These are phyloP conservation scores for Candida frijolesensis DNA, from an alignment of 1,139 yeast genomes.

Conservation along the genomic window DNA sequence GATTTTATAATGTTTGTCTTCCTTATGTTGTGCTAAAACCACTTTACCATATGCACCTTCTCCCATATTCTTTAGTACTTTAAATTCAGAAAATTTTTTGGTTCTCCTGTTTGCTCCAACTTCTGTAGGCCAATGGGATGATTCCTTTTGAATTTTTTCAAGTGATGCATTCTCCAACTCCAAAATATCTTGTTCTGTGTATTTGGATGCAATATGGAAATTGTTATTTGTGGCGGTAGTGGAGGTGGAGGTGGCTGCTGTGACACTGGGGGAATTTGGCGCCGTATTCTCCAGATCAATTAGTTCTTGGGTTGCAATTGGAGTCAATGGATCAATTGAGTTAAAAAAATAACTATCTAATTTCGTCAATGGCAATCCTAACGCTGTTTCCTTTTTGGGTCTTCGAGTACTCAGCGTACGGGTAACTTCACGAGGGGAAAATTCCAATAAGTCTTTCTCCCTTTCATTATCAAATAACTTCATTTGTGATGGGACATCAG, in stretches of 20 bases:
- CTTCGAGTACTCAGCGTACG: conserved; percentile 41
- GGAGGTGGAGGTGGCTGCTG: too few species aligned
- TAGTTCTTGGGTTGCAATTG: conserved; percentile 2
- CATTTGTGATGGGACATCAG: conserved; percentile 56
- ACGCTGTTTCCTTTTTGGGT: conserved; percentile 29
- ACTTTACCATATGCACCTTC: conserved; percentile 98
- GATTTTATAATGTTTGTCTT: conserved; percentile 63
- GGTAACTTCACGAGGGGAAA: conserved; percentile 35
- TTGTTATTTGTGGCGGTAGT: conserved; percentile 3
- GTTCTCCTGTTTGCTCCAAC: conserved; percentile 65
- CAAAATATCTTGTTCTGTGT: conserved; percentile 45
- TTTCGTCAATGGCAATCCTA: conserved; percentile 23
- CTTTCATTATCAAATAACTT: conserved; percentile 44
- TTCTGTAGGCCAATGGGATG: conserved; percentile 52
- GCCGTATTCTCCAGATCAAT: conserved; percentile 7
- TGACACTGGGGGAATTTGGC: conserved; percentile 3
- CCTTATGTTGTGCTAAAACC: conserved; percentile 69
- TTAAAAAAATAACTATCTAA: conserved; percentile 10
- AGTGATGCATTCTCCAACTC: conserved; percentile 47
- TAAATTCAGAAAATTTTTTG: conserved; percentile 72
- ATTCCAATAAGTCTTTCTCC: conserved; percentile 35
- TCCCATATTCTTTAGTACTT: conserved; percentile 77
- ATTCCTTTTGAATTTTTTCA: conserved; percentile 32
- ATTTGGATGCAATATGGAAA: conserved; percentile 14
- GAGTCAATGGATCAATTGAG: not conserved